Base-by-base conservation (phyloP, 2,329 filamentous ascomycete species). In the Colletotrichum plurivorum region DNA sequence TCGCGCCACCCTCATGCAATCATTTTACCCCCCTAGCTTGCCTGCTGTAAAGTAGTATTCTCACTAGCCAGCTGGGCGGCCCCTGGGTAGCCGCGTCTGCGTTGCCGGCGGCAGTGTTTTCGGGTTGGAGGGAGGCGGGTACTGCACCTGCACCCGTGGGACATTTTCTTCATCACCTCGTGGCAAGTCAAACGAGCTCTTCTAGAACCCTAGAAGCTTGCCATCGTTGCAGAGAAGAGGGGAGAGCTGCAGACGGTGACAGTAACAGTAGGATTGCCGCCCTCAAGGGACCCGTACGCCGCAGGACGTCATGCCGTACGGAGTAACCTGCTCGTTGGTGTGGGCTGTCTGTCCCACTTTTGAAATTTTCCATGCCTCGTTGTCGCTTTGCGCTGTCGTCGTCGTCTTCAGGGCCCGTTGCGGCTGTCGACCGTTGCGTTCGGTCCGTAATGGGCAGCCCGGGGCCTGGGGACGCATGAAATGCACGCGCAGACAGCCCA, bases 401-500 rank as follows among this genome's bases (percentile, higher is more conserved):
- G 31, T 36, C 31, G 31, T 36, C 31, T 36, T 36, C 31, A 10
- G 8, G 31, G 31, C 31, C 31, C 31, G 31, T 36, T 48, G 56
- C 56, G 56, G 56, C 56, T 22, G 56, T 58, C 13, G 56, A 31
- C 56, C 25, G 56, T 58, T 36, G 20, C 16, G 20, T 49, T 36
- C 56, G 36, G 31, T 10, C 31, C 31, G 10, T 36, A 36, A 36
- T 2, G 31, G 31, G 31, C 31, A 9, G 31, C 10, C 10, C 10
- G 31, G 31, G 8, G 31, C 31, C 31, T 36, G 31, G 31, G 31
- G 31, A 10, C 31, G 10, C 31, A 36, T 36, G 31, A 9, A 10
- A 10, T 10, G 10, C 31, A 36, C 10, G 31, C 31, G 25, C 16
- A 43, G 74, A 74, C 18, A 72, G 68, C 12, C 73, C 31, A 36